Evolutionary conservation across 2,329 filamentous ascomycete species (phyloP).

Genomic region (Arthrobotrys sphaeroides): DNA sequence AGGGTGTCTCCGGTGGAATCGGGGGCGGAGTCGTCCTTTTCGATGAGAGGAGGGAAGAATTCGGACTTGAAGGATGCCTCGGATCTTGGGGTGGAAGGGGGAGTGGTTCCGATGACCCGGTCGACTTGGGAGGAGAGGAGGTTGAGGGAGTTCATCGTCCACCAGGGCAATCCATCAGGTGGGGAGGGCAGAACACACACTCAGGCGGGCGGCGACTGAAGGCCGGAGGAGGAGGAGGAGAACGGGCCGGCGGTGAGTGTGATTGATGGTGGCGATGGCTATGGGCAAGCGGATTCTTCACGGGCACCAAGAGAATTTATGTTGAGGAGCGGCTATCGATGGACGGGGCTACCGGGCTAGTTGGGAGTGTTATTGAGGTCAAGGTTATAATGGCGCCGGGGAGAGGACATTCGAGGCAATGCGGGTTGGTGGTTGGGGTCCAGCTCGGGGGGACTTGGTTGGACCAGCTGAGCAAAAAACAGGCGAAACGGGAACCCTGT

Average conservation of each 20-base stretch:
- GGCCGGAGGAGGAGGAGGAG: not conserved
- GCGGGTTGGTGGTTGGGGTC: not conserved
- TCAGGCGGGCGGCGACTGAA: slow-evolving; percentile 20
- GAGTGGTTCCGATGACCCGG: slow-evolving; percentile 67
- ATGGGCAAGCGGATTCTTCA: too few relatives aligned
- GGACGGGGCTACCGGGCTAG: too few relatives aligned
- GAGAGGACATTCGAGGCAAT: not conserved
- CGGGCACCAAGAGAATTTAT: too few relatives aligned
- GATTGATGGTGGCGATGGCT: not conserved
- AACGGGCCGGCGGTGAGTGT: not conserved
- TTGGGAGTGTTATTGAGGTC: not conserved
- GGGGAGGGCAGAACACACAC: slow-evolving; percentile 3
- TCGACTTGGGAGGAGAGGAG: slow-evolving; percentile 84
- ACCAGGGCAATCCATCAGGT: slow-evolving; percentile 64
- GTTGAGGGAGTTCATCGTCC: slow-evolving; percentile 95
- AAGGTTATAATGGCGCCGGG: too few relatives aligned
- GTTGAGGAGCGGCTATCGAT: too few relatives aligned
- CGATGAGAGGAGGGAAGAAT: slow-evolving; percentile 62
- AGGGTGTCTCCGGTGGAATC: slow-evolving; percentile 57
- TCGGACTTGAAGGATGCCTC: slow-evolving; percentile 64
- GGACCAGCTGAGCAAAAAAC: slow-evolving; percentile 17
- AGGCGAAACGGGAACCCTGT: not conserved
- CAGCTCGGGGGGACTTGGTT: not conserved
- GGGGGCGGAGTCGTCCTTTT: slow-evolving; percentile 59
- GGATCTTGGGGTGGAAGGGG: slow-evolving; percentile 62